A percentile compares a stretch with the other conserved stretches of the same genome.
Evolutionary conservation across 1,139 yeast species (phyloP).

Genomic region (Yueomyces sp.): DNA sequence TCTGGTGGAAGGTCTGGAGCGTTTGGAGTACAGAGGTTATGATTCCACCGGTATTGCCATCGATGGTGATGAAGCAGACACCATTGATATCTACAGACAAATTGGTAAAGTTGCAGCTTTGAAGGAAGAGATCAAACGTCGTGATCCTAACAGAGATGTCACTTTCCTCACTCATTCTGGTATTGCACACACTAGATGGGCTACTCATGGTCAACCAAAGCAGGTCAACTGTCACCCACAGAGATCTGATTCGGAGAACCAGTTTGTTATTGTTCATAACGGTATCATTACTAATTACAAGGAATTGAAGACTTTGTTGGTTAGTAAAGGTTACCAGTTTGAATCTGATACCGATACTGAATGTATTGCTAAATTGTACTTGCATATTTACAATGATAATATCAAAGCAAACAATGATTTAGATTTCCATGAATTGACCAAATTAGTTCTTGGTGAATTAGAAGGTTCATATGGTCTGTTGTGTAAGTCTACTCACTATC

Average conservation of each 20-base stretch:
- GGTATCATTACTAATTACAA: conserved; percentile 96
- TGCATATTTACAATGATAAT: conserved; percentile 79
- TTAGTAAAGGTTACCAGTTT: conserved; percentile 68
- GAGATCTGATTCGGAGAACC: conserved; percentile 68
- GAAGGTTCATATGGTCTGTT: conserved; percentile 97
- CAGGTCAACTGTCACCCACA: conserved; percentile 91
- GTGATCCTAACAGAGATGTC: conserved; percentile 44
- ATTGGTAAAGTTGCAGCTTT: conserved; percentile 86
- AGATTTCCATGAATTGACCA: conserved; percentile 86
- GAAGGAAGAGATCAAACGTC: conserved; percentile 48
- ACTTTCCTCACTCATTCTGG: conserved; percentile 82
- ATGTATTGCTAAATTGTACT: conserved; percentile 90
- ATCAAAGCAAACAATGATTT: conserved; percentile 50
- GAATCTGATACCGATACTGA: conserved; percentile 97
- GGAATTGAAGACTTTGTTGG: conserved; percentile 72
- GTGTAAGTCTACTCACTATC: conserved; percentile 84
- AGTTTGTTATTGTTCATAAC: conserved; percentile 89
- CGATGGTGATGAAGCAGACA: conserved; percentile 66
- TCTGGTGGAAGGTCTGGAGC: conserved; percentile 79
- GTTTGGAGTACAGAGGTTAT: conserved; percentile 95
- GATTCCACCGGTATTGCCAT: conserved; percentile 95
- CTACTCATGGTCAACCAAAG: conserved; percentile 94
- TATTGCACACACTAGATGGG: conserved; percentile 99
- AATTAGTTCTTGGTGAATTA: conserved; percentile 81
- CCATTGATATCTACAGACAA: conserved; percentile 62